Percentiles rank a stretch among this genome's conserved stretches.
These are phyloP conservation scores for Lactarius hengduanensis DNA, from an alignment of 768 basidiomycete species.

Conservation along the genomic window DNA sequence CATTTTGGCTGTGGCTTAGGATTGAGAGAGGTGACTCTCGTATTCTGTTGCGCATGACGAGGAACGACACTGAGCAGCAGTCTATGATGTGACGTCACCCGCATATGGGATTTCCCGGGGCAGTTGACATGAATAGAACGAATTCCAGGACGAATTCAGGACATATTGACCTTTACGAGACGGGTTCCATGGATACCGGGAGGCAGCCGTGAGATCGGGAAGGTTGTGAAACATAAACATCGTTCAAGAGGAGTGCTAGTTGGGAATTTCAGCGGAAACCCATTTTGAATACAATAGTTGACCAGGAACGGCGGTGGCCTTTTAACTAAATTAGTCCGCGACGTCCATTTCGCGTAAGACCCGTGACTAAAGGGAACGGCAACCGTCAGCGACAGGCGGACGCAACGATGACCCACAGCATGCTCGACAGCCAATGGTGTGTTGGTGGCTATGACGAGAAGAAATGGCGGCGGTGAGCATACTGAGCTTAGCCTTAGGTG, in stretches of 20 bases:
- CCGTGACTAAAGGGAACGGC: conserved; percentile 11
- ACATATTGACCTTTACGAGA: neutral
- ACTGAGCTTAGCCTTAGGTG: neutral
- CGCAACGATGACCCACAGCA: conserved; percentile 6
- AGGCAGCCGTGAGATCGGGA: conserved; percentile 19
- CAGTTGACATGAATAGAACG: neutral
- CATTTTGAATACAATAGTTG: conserved; percentile 16
- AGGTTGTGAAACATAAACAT: conserved; percentile 4
- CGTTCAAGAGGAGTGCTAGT: neutral
- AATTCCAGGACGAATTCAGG: neutral
- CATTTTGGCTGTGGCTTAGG: neutral
- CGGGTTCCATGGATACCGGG: conserved; percentile 22
- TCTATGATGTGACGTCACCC: conserved; percentile 13
- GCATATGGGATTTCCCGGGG: neutral
- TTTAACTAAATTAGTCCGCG: conserved; percentile 8
- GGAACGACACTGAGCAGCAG: neutral
- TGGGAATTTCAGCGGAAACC: conserved; percentile 16
- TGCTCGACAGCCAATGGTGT: conserved; percentile 3
- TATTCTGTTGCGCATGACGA: no score
- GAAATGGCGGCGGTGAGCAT: conserved; percentile 1
- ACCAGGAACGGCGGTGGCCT: conserved; percentile 22
- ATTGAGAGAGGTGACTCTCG: neutral
- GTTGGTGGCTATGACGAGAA: neutral
- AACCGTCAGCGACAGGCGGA: neutral
- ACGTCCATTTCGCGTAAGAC: conserved; percentile 23